phyloP scores from a whole-genome alignment of 2,329 filamentous ascomycete species.

The Xylaria sp. region DNA sequence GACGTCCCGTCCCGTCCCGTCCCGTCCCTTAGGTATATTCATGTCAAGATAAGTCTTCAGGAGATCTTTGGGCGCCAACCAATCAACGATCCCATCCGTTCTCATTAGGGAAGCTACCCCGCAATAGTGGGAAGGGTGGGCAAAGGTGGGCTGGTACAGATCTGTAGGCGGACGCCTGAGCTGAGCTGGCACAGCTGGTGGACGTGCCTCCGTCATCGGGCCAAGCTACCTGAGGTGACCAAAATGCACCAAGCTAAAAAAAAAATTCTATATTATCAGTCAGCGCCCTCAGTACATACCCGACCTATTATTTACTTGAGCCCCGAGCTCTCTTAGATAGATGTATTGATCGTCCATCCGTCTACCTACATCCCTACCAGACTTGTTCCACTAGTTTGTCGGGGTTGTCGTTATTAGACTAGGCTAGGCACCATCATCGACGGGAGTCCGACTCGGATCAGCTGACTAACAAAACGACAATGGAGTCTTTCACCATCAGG shows the following conservation, averaged over 20 bases:
- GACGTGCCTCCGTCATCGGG: conserved; percentile 24
- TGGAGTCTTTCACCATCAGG: conserved; percentile 70
- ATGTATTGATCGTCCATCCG: background rate
- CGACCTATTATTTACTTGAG: background rate
- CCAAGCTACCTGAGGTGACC: conserved; percentile 5
- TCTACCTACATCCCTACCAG: background rate
- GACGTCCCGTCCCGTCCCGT: no score
- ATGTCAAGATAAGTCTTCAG: no score
- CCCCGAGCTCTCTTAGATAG: background rate
- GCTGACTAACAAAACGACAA: conserved; percentile 22
- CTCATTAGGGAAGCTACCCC: conserved; percentile 27
- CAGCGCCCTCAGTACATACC: conserved; percentile 2
- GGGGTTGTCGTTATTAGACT: background rate
- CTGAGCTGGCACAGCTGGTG: background rate
- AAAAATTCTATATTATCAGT: conserved; percentile 22
- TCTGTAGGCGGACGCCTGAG: background rate
- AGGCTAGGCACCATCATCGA: background rate
- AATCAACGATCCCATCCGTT: conserved; percentile 12
- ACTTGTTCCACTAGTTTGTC: background rate
- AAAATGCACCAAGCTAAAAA: conserved; percentile 20
- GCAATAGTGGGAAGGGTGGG: conserved; percentile 1
- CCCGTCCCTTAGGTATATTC: no score
- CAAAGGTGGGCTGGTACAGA: no score
- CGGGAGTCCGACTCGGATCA: background rate
- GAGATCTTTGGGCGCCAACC: no score